Evolutionary conservation across 2,329 filamentous ascomycete genomes (phyloP).

Genomic region (Elsinoe ampelina): DNA sequence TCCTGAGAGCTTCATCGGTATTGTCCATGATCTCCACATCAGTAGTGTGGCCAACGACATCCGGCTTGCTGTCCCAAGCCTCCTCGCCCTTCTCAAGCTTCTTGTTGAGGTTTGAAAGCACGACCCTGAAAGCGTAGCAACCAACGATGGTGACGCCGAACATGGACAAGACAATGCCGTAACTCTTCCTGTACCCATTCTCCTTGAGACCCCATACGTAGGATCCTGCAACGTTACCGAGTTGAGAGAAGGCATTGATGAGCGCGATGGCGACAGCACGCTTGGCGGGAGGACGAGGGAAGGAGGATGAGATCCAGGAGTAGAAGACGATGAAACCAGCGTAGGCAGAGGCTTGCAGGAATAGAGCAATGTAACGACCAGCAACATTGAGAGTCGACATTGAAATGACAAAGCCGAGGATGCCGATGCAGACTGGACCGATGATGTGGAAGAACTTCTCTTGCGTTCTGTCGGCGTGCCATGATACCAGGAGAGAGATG

Average conservation of each 20-base stretch:
- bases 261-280: constrained; percentile 24
- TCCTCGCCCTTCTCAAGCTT: constrained; percentile 22
- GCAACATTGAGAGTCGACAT: constrained; percentile 49
- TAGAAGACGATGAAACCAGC: constrained; percentile 50
- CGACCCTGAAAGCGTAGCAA: constrained; percentile 25
- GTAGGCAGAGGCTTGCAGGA: constrained; percentile 50
- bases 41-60: constrained; percentile 17
- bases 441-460: constrained; percentile 50
- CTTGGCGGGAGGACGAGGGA: constrained; percentile 23
- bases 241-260: constrained; percentile 23
- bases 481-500: constrained; percentile 16
- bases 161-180: constrained; percentile 57
- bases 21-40: constrained; percentile 14
- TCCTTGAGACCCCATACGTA: constrained; percentile 54
- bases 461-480: constrained; percentile 23
- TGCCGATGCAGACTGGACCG: constrained; percentile 44
- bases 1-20: constrained; percentile 13
- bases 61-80: constrained; percentile 16
- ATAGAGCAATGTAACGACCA: constrained; percentile 51
- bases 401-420: constrained; percentile 50
- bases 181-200: constrained; percentile 54
- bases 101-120: constrained; percentile 18
- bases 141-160: constrained; percentile 50
- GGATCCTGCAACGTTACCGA: constrained; percentile 39
- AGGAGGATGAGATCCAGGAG: constrained; percentile 43